phyloP scores from a whole-genome alignment of 352 stramenopile genomes.

The Globisporangium cylindrosporum region DNA sequence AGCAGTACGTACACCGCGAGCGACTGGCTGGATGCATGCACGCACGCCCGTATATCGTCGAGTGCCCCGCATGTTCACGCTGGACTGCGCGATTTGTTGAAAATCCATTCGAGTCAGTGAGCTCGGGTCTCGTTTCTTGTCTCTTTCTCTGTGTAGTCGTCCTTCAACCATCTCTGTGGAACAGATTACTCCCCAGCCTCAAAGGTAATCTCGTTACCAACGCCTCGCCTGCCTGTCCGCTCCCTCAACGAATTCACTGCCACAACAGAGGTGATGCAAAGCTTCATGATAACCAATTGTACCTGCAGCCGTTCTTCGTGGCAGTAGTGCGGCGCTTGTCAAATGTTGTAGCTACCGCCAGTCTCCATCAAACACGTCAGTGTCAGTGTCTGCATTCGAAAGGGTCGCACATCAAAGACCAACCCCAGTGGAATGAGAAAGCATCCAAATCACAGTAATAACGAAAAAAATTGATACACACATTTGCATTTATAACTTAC shows the following conservation, averaged over 20 bases:
- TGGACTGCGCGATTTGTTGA: not conserved
- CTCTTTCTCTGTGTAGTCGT: not conserved
- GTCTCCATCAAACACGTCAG: not conserved
- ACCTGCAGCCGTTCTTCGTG: not conserved
- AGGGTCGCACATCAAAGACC: not conserved
- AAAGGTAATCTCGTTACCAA: constrained; percentile 8
- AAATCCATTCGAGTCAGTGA: not conserved
- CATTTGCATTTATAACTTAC: constrained; percentile 15
- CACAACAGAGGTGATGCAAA: not conserved
- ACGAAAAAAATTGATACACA: constrained; percentile 7
- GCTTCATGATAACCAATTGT: not conserved
- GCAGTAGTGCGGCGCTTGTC: not conserved
- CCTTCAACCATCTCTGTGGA: not conserved
- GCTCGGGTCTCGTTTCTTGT: not conserved
- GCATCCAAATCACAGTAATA: not conserved
- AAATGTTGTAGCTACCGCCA: not conserved
- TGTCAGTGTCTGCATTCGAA: not conserved
- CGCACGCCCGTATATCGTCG: too few species aligned
- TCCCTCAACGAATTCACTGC: not conserved
- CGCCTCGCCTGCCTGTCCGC: not conserved
- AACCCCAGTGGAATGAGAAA: not conserved
- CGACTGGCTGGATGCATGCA: not conserved
- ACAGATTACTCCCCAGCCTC: not conserved
- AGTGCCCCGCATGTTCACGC: not conserved
- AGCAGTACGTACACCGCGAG: too few species aligned